phyloP scores from a whole-genome alignment of 1,284 basidiomycete genomes.

The Ganoderma meredithae region DNA sequence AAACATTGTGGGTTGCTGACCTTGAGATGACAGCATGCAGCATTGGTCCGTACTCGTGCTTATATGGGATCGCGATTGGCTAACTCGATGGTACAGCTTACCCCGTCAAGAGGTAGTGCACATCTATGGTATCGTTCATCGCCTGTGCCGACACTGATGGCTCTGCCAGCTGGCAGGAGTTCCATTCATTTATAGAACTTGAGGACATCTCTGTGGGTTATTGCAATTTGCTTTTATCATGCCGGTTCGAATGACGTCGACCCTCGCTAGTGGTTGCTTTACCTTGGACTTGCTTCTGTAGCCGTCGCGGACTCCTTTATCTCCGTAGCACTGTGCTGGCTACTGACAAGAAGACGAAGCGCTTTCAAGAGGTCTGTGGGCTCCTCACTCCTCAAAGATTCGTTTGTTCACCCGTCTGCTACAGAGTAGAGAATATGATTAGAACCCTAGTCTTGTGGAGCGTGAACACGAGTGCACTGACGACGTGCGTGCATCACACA shows the following conservation, averaged over 20 bases:
- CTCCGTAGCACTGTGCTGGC: constrained; percentile 1
- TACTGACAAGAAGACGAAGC: neutral
- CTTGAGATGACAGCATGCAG: neutral
- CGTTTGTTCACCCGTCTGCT: neutral
- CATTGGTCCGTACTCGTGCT: neutral
- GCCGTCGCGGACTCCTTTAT: constrained; percentile 1
- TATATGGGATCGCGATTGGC: neutral
- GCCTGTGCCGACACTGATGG: neutral
- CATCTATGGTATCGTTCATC: neutral
- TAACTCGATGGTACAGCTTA: neutral
- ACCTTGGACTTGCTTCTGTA: neutral
- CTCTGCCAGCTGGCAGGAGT: neutral
- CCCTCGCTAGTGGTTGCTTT: neutral
- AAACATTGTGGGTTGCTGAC: neutral
- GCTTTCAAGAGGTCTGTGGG: constrained; percentile 8
- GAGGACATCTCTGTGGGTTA: neutral
- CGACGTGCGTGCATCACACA: constrained; percentile 15
- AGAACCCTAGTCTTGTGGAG: constrained; percentile 23
- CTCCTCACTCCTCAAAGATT: neutral
- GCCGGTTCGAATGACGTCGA: neutral
- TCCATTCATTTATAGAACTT: neutral
- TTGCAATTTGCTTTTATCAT: neutral
- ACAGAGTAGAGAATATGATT: constrained; percentile 24
- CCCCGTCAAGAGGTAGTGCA: neutral
- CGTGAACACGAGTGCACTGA: constrained; percentile 26